These are phyloP conservation scores for Fusarium secorum DNA, from an alignment of 2,329 filamentous ascomycete species.

Conservation along the genomic window DNA sequence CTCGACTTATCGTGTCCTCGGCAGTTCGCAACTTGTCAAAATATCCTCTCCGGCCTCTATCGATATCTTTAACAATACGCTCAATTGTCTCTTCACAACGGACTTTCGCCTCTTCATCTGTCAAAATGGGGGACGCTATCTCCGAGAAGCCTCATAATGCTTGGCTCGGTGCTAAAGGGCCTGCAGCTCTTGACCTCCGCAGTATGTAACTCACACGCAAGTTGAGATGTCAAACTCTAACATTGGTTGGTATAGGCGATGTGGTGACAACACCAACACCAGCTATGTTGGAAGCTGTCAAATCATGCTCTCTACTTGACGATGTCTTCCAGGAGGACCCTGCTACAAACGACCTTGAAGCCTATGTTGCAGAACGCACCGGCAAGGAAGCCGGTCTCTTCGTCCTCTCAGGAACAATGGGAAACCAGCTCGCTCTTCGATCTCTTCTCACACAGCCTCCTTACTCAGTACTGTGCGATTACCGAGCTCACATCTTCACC, in stretches of 20 bases:
- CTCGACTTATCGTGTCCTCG: constrained; percentile 6
- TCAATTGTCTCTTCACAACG: not conserved
- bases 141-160: constrained; percentile 38
- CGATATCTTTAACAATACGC: not conserved
- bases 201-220: constrained; percentile 43
- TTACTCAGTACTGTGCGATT: constrained; percentile 80
- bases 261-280: constrained; percentile 75
- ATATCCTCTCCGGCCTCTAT: not conserved
- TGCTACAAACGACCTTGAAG: constrained; percentile 79
- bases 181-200: constrained; percentile 51
- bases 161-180: constrained; percentile 51
- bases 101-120: constrained; percentile 19
- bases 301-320: constrained; percentile 77
- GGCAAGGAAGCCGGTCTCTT: constrained; percentile 81
- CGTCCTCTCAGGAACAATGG: constrained; percentile 92
- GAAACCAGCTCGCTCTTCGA: constrained; percentile 85
- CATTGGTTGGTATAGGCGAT: constrained; percentile 49
- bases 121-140: constrained; percentile 25
- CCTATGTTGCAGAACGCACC: constrained; percentile 74
- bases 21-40: constrained; percentile 1
- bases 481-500: constrained; percentile 77
- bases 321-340: constrained; percentile 85
- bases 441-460: constrained; percentile 82
- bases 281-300: constrained; percentile 83
- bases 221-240: constrained; percentile 25